phyloP scores from a whole-genome alignment of 257 asterid species.

The Parsonsia alboflavescens region DNA sequence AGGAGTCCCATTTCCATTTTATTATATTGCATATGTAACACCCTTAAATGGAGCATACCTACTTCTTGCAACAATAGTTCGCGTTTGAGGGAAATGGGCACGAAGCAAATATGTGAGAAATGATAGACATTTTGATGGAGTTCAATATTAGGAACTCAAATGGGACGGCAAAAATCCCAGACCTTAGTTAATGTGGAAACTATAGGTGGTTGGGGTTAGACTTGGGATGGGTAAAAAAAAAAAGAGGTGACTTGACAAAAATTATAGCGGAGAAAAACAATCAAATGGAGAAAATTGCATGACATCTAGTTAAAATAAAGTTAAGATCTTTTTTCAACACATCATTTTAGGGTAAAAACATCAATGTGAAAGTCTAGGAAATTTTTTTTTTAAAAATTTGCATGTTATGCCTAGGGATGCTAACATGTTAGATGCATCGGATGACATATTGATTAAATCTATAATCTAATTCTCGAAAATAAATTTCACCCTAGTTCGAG shows the following conservation, averaged over 20 bases:
- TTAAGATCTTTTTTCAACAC: background rate
- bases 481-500: too few species aligned
- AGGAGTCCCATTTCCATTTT: conserved; percentile 22
- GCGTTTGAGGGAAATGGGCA: conserved; percentile 30
- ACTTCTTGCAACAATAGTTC: conserved; percentile 33
- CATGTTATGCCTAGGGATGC: too few species aligned
- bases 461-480: too few species aligned
- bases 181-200: conserved; percentile 28
- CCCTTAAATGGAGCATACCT: conserved; percentile 42
- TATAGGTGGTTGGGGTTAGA: conserved; percentile 44
- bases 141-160: conserved; percentile 55
- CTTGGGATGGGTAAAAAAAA: conserved; percentile 69
- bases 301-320: background rate
- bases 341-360: background rate
- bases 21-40: conserved; percentile 22
- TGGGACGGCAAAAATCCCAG: conserved; percentile 35
- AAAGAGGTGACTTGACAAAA: conserved; percentile 24
- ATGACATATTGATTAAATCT: too few species aligned
- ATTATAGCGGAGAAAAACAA: background rate
- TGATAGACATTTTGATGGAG: conserved; percentile 35
- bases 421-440: too few species aligned
- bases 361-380: background rate
- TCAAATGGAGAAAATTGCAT: conserved; percentile 19
- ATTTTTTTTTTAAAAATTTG: too few species aligned
- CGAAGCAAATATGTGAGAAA: conserved; percentile 36